These are phyloP conservation scores for Linnemannia elongata DNA, from an alignment of 192 early-diverging fungal genomes.

Conservation along the genomic window DNA sequence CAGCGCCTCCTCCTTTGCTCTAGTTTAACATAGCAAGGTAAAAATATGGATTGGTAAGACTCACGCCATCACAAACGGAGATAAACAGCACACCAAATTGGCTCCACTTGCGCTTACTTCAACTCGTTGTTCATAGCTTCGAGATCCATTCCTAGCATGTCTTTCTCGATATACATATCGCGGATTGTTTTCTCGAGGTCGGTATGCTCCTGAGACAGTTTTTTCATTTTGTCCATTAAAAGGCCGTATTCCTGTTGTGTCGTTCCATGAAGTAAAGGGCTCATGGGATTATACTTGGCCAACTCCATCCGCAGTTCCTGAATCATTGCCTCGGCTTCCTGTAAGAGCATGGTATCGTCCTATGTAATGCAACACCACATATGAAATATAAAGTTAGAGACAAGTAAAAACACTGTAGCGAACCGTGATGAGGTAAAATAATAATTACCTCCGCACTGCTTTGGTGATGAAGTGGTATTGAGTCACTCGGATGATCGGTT, in stretches of 20 bases:
- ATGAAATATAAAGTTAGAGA: no score
- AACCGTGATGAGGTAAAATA: no score
- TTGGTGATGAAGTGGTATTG: neutral
- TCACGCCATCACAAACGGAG: neutral
- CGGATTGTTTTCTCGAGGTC: neutral
- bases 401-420: no score
- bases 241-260: slow-evolving; percentile 23
- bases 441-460: neutral
- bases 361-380: neutral
- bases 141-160: slow-evolving; percentile 25
- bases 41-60: neutral
- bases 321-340: slow-evolving; percentile 2
- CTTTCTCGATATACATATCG: slow-evolving; percentile 13
- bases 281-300: slow-evolving; percentile 27
- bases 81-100: neutral
- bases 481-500: neutral
- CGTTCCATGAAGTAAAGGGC: slow-evolving; percentile 19
- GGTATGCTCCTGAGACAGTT: neutral
- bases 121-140: slow-evolving; percentile 15
- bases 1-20: slow-evolving; percentile 59
- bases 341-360: neutral
- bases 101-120: neutral
- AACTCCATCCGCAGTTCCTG: slow-evolving; percentile 25
- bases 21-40: slow-evolving; percentile 15
- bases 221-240: slow-evolving; percentile 1